These are phyloP conservation scores for Aspergillus thermomutatus DNA, from an alignment of 2,329 filamentous ascomycete genomes.

Conservation along the genomic window DNA sequence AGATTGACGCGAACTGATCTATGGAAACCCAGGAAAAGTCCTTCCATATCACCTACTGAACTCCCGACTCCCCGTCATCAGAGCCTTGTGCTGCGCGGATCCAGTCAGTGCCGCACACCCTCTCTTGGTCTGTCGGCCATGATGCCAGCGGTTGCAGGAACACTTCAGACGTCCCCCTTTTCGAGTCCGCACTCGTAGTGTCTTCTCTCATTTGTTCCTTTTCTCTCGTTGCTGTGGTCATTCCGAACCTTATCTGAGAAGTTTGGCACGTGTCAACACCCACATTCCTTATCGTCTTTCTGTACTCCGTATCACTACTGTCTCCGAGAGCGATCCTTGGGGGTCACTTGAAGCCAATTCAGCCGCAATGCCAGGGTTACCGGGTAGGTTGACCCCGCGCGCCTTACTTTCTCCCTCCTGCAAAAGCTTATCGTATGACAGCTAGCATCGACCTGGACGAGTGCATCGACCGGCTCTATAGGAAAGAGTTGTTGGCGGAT, in stretches of 20 bases:
- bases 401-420: not conserved
- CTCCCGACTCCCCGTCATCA: not conserved
- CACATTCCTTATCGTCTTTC: not conserved
- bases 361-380: slow-evolving; percentile 43
- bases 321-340: not conserved
- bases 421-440: slow-evolving; percentile 37
- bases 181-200: slow-evolving; percentile 12
- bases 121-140: slow-evolving; percentile 19
- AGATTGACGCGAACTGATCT: not conserved
- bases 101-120: slow-evolving; percentile 6
- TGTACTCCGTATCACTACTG: slow-evolving; percentile 5
- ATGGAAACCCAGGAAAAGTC: not conserved
- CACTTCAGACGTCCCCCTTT: slow-evolving; percentile 18
- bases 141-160: slow-evolving; percentile 27
- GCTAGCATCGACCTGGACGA: slow-evolving; percentile 97
- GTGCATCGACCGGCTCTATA: slow-evolving; percentile 95
- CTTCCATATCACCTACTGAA: not conserved
- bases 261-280: not conserved
- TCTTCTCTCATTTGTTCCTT: slow-evolving; percentile 1
- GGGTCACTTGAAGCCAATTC: slow-evolving; percentile 3
- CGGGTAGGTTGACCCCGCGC: slow-evolving; percentile 30
- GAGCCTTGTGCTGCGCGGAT: slow-evolving; percentile 1
- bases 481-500: slow-evolving; percentile 93
- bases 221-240: not conserved
- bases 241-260: not conserved